Evolutionary conservation across 1,284 basidiomycete genomes (phyloP), one percentile per base, ranked within the genome.

Genomic region (Rhodotorula sp.): DNA sequence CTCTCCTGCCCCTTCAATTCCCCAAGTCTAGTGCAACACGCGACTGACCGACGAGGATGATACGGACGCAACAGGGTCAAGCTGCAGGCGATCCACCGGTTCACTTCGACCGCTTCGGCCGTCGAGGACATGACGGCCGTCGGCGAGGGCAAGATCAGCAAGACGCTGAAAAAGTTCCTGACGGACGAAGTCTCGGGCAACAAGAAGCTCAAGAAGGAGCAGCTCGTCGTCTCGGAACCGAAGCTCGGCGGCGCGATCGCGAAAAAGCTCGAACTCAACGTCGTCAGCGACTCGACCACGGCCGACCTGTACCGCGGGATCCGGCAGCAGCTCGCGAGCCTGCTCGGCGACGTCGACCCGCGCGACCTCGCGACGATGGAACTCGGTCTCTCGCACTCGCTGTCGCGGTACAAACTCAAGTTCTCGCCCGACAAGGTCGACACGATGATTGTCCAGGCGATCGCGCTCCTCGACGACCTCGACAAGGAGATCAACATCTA

Each of bases 401-500:
- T 99, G 80, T 95, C 93, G 72, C 88, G 92, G 91, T 99, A 95
- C 85, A 99, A 99, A 86, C 87, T 99, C 80, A 98, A 99, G 84
- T 99, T 99, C 83, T 98, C 94, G 26, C 95, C 95, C 8, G 95
- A 99, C 85, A 98, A 98, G 84, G 95, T 99, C 62, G 95, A 99
- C 82, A 97, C 94, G 31, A 99, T 99, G 97, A 91, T 99, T 72
- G 91, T 99, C 48, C 97, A 99, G 83, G 95, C 95, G 21, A 97
- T 99, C 80, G 95, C 94, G n/a, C 85, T 99, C 34, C 87, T 99
- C 68, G 95, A 99, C 80, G 95, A 99, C 81, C 85, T 99, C 52
- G 95, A 99, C 88, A 99, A 99, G 84, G 95, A 99, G 84, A 93
- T 98, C 82, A 99, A 99, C 85, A 97, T 98, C 71, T 99, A 98